Evolutionary conservation across 2,329 filamentous ascomycete genomes (phyloP).

Genomic region (Hymenoscyphus fraxineus): DNA sequence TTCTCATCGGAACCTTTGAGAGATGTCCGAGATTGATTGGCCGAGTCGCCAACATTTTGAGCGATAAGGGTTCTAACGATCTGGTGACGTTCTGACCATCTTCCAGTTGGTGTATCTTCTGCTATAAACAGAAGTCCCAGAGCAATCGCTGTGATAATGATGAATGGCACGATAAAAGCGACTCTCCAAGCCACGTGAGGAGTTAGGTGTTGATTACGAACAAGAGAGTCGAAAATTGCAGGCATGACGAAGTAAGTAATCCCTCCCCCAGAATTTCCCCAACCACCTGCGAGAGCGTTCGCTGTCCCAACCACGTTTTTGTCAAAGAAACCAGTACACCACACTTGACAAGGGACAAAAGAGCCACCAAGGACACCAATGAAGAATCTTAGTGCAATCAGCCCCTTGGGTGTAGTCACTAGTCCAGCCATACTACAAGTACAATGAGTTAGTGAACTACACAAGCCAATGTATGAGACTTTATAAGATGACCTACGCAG

Average conservation of each 20-base stretch:
- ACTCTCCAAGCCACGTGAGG: slow-evolving; percentile 74
- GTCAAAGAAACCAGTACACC: slow-evolving; percentile 87
- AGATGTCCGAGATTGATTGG: slow-evolving; percentile 3
- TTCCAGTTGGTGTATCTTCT: slow-evolving; percentile 75
- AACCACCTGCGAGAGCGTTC: slow-evolving; percentile 79
- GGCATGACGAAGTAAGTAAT: slow-evolving; percentile 93
- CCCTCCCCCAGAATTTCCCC: slow-evolving; percentile 81
- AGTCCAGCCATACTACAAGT: slow-evolving; percentile 60
- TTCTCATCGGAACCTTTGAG: slow-evolving; percentile 6
- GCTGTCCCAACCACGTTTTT: slow-evolving; percentile 85
- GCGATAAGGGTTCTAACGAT: slow-evolving; percentile 42
- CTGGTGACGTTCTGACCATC: slow-evolving; percentile 68
- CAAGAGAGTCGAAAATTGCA: slow-evolving; percentile 74
- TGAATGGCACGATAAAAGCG: slow-evolving; percentile 75
- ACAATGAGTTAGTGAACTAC: no score
- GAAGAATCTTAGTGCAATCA: slow-evolving; percentile 71
- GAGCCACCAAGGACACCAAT: slow-evolving; percentile 71
- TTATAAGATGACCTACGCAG: slow-evolving; percentile 43
- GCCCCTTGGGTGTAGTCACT: slow-evolving; percentile 59
- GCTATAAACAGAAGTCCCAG: slow-evolving; percentile 66
- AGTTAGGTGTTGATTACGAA: slow-evolving; percentile 52
- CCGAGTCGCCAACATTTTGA: slow-evolving; percentile 36
- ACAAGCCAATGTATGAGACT: no score
- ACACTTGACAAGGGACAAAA: slow-evolving; percentile 83
- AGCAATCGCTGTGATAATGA: slow-evolving; percentile 64